Evolutionary conservation across 495 filamentous ascomycete genomes (phyloP).

Genomic region (Elasticomyces elasticus): DNA sequence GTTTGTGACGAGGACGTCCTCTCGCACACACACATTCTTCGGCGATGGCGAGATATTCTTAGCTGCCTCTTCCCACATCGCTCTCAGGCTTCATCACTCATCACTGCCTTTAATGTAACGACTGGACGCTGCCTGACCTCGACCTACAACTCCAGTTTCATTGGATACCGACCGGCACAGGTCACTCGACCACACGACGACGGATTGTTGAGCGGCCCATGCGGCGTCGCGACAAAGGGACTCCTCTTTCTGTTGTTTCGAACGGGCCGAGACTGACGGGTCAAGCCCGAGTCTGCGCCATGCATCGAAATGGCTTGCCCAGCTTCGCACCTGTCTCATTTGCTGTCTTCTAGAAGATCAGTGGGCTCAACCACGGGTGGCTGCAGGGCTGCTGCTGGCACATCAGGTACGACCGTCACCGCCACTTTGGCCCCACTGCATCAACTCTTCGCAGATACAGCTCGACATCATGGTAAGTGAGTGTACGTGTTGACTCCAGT

Average conservation of each 20-base stretch:
- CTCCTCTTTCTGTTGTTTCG: background rate
- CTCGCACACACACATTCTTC: background rate
- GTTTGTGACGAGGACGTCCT: background rate
- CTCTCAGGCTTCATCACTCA: too few species aligned
- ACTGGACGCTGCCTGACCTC: background rate
- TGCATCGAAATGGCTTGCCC: conserved; percentile 5
- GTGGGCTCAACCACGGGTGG: conserved; percentile 2
- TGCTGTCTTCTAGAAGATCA: conserved; percentile 12
- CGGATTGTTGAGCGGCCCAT: background rate
- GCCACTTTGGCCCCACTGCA: conserved; percentile 8
- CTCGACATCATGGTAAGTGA: too few species aligned
- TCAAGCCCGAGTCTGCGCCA: conserved; percentile 7
- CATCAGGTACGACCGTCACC: conserved; percentile 13
- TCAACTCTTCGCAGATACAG: too few species aligned
- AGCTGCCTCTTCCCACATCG: background rate
- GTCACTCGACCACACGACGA: background rate
- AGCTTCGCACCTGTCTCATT: conserved; percentile 10
- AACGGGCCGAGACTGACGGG: background rate
- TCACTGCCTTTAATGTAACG: too few species aligned
- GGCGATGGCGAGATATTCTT: conserved; percentile 1
- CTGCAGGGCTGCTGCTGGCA: conserved; percentile 13
- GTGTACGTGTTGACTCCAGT: too few species aligned
- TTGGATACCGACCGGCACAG: background rate
- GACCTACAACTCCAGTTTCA: background rate
- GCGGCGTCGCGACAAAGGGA: background rate